Percentiles rank a stretch among this genome's conserved stretches.
Evolutionary conservation across 768 basidiomycete species (phyloP).

Genomic region (Tremella fuciformis): DNA sequence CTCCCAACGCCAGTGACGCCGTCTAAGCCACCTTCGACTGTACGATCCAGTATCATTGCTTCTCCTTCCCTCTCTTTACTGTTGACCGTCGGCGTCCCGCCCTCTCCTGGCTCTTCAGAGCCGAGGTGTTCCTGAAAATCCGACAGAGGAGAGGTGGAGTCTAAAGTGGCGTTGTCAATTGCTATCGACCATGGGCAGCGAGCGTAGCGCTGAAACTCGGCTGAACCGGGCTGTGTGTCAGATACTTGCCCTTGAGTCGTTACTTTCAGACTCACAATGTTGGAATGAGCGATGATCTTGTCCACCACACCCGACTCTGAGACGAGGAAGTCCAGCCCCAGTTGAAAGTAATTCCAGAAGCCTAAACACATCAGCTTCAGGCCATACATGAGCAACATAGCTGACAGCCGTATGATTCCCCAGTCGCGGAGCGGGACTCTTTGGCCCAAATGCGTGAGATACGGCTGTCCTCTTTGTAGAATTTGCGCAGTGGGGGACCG

Average conservation of each 20-base stretch:
- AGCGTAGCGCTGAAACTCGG: slow-evolving; percentile 84
- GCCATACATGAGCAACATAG: background rate
- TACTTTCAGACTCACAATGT: slow-evolving; percentile 70
- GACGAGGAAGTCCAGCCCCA: slow-evolving; percentile 82
- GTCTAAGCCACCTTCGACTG: slow-evolving; percentile 42
- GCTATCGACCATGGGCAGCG: slow-evolving; percentile 82
- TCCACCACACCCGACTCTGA: slow-evolving; percentile 62
- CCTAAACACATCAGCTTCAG: slow-evolving; percentile 17
- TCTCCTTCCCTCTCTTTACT: slow-evolving; percentile 9
- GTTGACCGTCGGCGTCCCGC: too few relatives aligned
- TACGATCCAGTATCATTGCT: slow-evolving; percentile 50
- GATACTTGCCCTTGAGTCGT: too few relatives aligned
- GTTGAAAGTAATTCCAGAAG: slow-evolving; percentile 75
- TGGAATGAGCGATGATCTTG: slow-evolving; percentile 84
- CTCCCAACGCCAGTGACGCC: slow-evolving; percentile 36
- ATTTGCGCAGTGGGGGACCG: slow-evolving; percentile 70
- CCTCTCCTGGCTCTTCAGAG: background rate
- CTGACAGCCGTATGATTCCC: slow-evolving; percentile 16
- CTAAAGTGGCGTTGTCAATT: slow-evolving; percentile 14
- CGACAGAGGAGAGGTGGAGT: slow-evolving; percentile 20
- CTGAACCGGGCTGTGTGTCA: slow-evolving; percentile 69
- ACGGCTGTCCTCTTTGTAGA: slow-evolving; percentile 76
- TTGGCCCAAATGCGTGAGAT: slow-evolving; percentile 40
- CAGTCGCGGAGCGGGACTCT: slow-evolving; percentile 7
- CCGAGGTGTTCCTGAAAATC: slow-evolving; percentile 22